A percentile compares a stretch with the other conserved stretches of the same genome.
Conservation (phyloP, 352 stramenopile genomes). For the Elongisporangium prolatum region DNA sequence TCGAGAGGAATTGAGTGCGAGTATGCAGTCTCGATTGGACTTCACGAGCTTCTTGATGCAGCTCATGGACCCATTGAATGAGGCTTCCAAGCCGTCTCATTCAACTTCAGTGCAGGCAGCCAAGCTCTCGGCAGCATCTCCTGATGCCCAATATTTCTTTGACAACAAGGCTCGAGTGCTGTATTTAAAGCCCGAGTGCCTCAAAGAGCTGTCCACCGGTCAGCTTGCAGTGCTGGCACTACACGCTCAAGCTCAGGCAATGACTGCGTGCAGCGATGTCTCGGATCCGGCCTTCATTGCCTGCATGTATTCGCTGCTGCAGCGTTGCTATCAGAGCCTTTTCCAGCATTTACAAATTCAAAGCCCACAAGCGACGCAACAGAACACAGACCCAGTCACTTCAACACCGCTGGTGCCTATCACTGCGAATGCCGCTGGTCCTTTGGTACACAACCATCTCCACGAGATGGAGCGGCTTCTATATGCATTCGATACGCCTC, state of each 20-base stretch:
- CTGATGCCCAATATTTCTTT: slow-evolving; percentile 1
- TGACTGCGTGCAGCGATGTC: slow-evolving; percentile 28
- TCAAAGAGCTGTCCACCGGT: slow-evolving; percentile 36
- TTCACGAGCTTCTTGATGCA: slow-evolving; percentile 31
- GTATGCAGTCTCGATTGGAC: slow-evolving; percentile 21
- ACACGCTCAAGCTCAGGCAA: slow-evolving; percentile 38
- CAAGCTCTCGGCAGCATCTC: background rate
- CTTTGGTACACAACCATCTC: slow-evolving; percentile 6
- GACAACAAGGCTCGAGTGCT: slow-evolving; percentile 21
- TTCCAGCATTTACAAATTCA: slow-evolving; percentile 23
- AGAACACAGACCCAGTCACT: background rate
- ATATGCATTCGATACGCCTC: background rate
- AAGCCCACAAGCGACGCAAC: background rate
- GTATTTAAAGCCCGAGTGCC: slow-evolving; percentile 21
- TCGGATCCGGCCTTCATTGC: slow-evolving; percentile 45
- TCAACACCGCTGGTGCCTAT: background rate
- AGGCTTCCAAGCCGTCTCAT: slow-evolving; percentile 10
- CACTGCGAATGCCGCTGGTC: background rate
- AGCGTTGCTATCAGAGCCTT: slow-evolving; percentile 59
- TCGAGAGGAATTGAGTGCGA: slow-evolving; percentile 14
- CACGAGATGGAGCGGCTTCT: slow-evolving; percentile 55
- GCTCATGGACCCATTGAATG: slow-evolving; percentile 6
- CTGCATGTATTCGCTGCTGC: slow-evolving; percentile 41
- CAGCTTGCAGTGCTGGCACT: slow-evolving; percentile 53
- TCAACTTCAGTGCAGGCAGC: background rate